Base-by-base conservation (phyloP, 768 basidiomycete genomes). In the Austroboletus festivus region DNA sequence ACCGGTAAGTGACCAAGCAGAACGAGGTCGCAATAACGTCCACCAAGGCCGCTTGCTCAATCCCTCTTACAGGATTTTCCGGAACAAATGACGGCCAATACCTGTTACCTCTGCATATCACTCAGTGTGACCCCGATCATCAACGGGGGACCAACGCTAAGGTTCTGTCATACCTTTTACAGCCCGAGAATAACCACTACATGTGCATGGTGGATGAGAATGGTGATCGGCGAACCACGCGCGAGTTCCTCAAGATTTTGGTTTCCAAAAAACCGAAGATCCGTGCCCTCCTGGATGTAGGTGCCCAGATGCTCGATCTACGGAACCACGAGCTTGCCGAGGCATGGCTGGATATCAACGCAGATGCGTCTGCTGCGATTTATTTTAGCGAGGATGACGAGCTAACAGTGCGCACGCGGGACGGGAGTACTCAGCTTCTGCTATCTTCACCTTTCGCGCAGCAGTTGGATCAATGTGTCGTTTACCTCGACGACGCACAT, bases 81-180 rank as follows among this genome's bases (percentile, higher is more conserved):
- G 69, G 69, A 0, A 71, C 69, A 3, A 71, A 71, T 20, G 69
- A 71, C 42, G 54, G 58, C 3, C 64, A 62, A 15, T 73, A 77
- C 7, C 28, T 28, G 7, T 12, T 28, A 28, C 28, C 28, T 6
- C 5, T 28, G 28, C 12, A 5, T 12, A 28, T 28, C 28, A 12
- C 28, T 28, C 28, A 28, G 28, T 12, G 28, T 28, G 28, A 28
- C 12, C 28, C 12, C 12, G 28, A 28, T 12, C 28, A 28, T 28
- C 28, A 28, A 28, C 28, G 12, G 28, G 28, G 28, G 12, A 28
- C 28, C 5, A 28, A 5, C 28, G 28, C 28, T 12, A 28, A 28
- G 28, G 28, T 28, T 5, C 28, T 28, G 7, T 5, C 28, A 28
- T 28, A 28, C 28, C 28, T 28, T 28, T 12, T 28, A 6, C 28